These are phyloP conservation scores for Ilex paraguariensis DNA, from an alignment of 305 asterid species.

Conservation along the genomic window DNA sequence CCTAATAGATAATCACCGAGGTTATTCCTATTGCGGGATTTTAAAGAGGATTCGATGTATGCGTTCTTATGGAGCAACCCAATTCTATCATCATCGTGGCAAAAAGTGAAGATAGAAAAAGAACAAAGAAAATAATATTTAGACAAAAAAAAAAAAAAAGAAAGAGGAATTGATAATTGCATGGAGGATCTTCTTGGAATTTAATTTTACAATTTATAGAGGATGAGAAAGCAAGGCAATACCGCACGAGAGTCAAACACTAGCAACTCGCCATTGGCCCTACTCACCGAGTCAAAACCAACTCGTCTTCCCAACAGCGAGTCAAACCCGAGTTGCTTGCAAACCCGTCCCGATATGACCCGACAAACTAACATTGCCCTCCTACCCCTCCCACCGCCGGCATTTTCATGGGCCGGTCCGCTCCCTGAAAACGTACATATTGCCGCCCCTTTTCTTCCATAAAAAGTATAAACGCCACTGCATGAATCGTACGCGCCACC, in stretches of 20 bases:
- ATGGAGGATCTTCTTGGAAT: slow-evolving; percentile 11
- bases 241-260: slow-evolving; percentile 84
- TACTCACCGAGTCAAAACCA: slow-evolving; percentile 72
- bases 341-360: slow-evolving; percentile 78
- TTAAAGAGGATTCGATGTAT: not conserved
- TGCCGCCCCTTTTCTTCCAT: slow-evolving; percentile 44
- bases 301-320: slow-evolving; percentile 35
- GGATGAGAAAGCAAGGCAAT: slow-evolving; percentile 78
- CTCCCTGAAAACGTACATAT: slow-evolving; percentile 73
- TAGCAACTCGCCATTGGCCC: slow-evolving; percentile 58
- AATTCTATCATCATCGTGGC: slow-evolving; percentile 33
- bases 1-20: no score
- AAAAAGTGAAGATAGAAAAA: slow-evolving; percentile 17
- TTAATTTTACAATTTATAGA: slow-evolving; percentile 66
- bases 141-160: not conserved
- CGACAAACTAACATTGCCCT: slow-evolving; percentile 88
- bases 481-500: slow-evolving; percentile 50
- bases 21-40: no score
- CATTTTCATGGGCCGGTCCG: slow-evolving; percentile 69
- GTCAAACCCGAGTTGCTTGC: slow-evolving; percentile 37
- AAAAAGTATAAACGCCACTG: slow-evolving; percentile 54
- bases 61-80: slow-evolving; percentile 17
- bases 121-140: slow-evolving; percentile 1
- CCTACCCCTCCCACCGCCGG: slow-evolving; percentile 79
- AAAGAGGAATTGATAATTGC: not conserved